Conservation (phyloP, 768 basidiomycete genomes). For the Trametes elegans region DNA sequence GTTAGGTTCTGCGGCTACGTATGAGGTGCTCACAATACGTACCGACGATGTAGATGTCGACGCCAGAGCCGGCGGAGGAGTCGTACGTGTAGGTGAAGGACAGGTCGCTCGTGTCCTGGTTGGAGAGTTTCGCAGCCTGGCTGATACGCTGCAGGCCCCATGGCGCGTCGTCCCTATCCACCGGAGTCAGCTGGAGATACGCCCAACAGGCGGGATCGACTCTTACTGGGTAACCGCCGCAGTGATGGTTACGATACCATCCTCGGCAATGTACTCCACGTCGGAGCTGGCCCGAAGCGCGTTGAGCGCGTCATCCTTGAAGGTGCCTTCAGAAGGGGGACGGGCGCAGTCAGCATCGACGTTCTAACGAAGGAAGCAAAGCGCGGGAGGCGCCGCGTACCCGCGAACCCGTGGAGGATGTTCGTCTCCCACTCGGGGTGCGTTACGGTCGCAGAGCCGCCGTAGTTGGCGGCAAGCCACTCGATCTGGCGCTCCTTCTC, state of each 20-base stretch:
- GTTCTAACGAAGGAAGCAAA: background rate
- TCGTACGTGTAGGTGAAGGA: slow-evolving; percentile 30
- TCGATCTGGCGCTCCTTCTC: slow-evolving; percentile 19
- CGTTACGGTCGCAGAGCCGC: slow-evolving; percentile 11
- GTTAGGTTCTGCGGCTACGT: slow-evolving; percentile 20
- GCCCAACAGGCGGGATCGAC: too few species aligned
- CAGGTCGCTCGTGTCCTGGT: slow-evolving; percentile 9
- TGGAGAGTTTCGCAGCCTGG: slow-evolving; percentile 10
- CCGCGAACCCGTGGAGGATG: slow-evolving; percentile 26
- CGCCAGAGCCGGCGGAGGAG: slow-evolving; percentile 33
- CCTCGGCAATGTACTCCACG: slow-evolving; percentile 24
- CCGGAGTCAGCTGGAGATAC: background rate
- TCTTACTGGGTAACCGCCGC: slow-evolving; percentile 16
- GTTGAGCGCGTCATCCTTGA: slow-evolving; percentile 17
- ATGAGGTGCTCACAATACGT: background rate
- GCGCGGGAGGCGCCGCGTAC: background rate
- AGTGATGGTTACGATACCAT: slow-evolving; percentile 16
- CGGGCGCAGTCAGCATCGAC: background rate
- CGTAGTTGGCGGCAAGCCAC: slow-evolving; percentile 11
- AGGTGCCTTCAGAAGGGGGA: slow-evolving; percentile 15
- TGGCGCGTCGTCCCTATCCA: slow-evolving; percentile 21
- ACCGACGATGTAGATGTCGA: slow-evolving; percentile 45
- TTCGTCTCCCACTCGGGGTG: slow-evolving; percentile 20
- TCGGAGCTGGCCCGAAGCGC: slow-evolving; percentile 20
- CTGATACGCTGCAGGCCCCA: slow-evolving; percentile 26